Evolutionary conservation across 2,329 filamentous ascomycete species (phyloP).

Genomic region (Pseudopyricularia javanii): DNA sequence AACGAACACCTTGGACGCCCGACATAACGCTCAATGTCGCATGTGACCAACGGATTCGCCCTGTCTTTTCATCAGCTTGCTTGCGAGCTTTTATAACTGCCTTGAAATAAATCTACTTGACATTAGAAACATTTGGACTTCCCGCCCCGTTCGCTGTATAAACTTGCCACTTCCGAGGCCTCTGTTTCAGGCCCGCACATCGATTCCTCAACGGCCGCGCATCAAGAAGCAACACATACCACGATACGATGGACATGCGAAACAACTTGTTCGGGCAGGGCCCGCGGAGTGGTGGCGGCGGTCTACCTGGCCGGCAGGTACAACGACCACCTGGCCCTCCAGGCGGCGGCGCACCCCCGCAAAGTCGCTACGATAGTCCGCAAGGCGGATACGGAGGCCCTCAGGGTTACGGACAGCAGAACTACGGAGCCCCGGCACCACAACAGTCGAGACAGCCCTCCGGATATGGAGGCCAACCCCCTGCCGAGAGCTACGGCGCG

Average conservation of each 20-base stretch:
- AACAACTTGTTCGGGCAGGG: conserved; percentile 32
- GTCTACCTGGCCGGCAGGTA: conserved; percentile 14
- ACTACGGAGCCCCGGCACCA: conserved; percentile 9
- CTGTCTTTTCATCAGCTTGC: neutral
- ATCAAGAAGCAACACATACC: neutral
- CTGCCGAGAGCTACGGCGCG: conserved; percentile 4
- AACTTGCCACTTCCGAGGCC: neutral
- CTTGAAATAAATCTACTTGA: neutral
- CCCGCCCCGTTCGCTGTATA: too few species aligned
- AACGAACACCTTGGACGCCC: neutral
- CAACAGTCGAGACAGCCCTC: neutral
- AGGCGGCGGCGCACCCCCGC: conserved; percentile 3
- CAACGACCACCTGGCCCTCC: conserved; percentile 7
- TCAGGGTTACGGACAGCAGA: conserved; percentile 6
- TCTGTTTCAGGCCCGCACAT: neutral
- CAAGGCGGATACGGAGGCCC: conserved; percentile 5
- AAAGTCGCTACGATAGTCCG: conserved; percentile 7
- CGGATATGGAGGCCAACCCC: conserved; percentile 7
- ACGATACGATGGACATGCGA: conserved; percentile 23
- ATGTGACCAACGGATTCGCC: neutral
- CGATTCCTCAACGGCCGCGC: neutral
- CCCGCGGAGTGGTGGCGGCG: conserved; percentile 17
- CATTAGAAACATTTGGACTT: neutral
- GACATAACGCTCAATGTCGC: neutral
- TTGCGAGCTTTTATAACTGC: neutral